phyloP scores from a whole-genome alignment of 108 stramenopile genomes.

The Mediolabrus comicus region DNA sequence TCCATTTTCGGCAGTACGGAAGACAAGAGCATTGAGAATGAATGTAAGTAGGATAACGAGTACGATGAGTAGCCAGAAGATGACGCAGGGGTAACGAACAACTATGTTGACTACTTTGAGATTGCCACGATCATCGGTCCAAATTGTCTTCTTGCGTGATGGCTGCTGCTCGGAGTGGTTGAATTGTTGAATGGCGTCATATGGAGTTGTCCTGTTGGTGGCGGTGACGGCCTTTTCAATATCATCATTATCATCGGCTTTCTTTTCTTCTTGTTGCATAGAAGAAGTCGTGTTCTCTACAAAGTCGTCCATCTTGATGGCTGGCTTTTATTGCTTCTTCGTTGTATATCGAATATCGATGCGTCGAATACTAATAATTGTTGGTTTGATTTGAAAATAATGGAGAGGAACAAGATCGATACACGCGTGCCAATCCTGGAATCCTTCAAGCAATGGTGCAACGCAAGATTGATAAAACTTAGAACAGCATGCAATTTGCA shows the following conservation, averaged over 20 bases:
- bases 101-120: constrained; percentile 54
- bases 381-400: too few species aligned
- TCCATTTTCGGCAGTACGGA: constrained; percentile 28
- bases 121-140: constrained; percentile 50
- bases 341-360: too few species aligned
- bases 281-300: neutral
- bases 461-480: too few species aligned
- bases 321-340: too few species aligned
- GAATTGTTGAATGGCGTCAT: neutral
- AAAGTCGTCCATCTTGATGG: neutral
- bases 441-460: too few species aligned
- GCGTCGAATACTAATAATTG: too few species aligned
- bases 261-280: neutral
- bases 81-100: constrained; percentile 29
- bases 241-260: neutral
- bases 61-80: constrained; percentile 32
- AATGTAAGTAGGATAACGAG: constrained; percentile 41
- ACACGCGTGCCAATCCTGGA: too few species aligned
- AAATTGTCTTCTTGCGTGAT: constrained; percentile 4
- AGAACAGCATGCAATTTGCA: too few species aligned
- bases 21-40: constrained; percentile 31
- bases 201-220: too few species aligned
- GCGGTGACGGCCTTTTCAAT: neutral
- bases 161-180: neutral
- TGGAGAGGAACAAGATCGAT: too few species aligned